Conservation (phyloP, 2,329 filamentous ascomycete species). For the Alternaria postmessia region DNA sequence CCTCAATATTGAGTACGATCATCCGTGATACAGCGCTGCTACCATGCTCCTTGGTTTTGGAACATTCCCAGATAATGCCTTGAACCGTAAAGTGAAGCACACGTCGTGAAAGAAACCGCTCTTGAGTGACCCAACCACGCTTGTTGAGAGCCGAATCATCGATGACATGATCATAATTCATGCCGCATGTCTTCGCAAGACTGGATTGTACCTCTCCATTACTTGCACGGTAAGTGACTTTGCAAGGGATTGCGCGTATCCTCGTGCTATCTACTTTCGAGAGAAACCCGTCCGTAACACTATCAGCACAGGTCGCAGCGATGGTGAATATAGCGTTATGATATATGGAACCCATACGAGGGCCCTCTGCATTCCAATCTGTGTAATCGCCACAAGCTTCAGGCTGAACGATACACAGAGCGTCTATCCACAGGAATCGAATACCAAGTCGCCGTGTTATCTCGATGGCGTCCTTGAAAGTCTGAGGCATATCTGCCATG, state of each 20-base stretch:
- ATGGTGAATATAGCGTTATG: no score
- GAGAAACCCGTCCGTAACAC: no score
- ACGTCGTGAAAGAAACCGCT: slow-evolving; percentile 2
- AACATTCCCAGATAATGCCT: not conserved
- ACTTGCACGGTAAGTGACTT: no score
- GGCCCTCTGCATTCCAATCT: not conserved
- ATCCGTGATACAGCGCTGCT: not conserved
- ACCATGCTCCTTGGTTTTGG: not conserved
- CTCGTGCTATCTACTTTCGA: no score
- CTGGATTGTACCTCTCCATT: no score
- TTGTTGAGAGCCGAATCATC: not conserved
- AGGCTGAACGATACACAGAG: slow-evolving; percentile 13
- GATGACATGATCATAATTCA: not conserved
- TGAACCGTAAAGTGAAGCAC: slow-evolving; percentile 1
- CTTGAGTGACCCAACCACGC: slow-evolving; percentile 4
- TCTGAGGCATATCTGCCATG: not conserved
- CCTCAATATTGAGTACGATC: no score
- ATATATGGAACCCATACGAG: no score
- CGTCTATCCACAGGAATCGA: slow-evolving; percentile 15
- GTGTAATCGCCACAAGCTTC: not conserved
- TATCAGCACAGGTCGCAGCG: no score
- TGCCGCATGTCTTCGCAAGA: not conserved
- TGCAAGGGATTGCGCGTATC: no score
- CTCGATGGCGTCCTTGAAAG: slow-evolving; percentile 8
- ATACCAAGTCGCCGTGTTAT: not conserved